A percentile compares a stretch with the other conserved stretches of the same genome.
These are phyloP conservation scores for Globisporangium takayamanum DNA, from an alignment of 352 stramenopile species.

Conservation along the genomic window DNA sequence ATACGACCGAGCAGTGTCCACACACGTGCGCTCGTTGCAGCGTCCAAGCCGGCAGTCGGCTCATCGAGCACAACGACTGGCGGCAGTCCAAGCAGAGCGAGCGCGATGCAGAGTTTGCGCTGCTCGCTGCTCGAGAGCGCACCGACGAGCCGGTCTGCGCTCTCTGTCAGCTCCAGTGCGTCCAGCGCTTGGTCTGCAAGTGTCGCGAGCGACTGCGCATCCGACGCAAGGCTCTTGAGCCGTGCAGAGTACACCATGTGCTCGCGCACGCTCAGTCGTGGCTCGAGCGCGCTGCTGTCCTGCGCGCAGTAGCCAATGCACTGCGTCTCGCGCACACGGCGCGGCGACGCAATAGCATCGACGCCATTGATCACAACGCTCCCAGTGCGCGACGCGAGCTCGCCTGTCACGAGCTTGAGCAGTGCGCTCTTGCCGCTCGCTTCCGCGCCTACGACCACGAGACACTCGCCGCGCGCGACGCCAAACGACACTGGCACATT, in stretches of 20 bases:
- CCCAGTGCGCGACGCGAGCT: slow-evolving; percentile 14
- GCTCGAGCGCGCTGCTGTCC: slow-evolving; percentile 15
- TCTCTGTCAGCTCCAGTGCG: not conserved
- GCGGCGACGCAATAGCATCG: slow-evolving; percentile 18
- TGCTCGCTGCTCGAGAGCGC: slow-evolving; percentile 5
- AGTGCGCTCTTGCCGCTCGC: slow-evolving; percentile 13
- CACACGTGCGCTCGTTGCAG: slow-evolving; percentile 3
- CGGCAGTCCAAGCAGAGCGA: slow-evolving; percentile 10
- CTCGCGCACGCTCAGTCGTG: slow-evolving; percentile 8
- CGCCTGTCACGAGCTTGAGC: slow-evolving; percentile 17
- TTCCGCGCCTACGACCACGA: slow-evolving; percentile 10
- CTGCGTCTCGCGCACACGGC: slow-evolving; percentile 9
- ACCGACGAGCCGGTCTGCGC: slow-evolving; percentile 6
- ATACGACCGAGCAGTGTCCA: slow-evolving; percentile 10
- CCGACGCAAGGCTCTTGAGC: not conserved
- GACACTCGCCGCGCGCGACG: slow-evolving; percentile 15
- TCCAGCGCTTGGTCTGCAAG: slow-evolving; percentile 5
- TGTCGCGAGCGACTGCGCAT: not conserved
- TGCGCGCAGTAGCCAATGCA: slow-evolving; percentile 78
- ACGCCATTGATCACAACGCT: slow-evolving; percentile 13
- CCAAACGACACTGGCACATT: slow-evolving; percentile 12
- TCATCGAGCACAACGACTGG: slow-evolving; percentile 17
- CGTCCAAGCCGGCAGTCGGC: slow-evolving; percentile 13
- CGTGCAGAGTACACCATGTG: slow-evolving; percentile 7
- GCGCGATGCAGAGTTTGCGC: slow-evolving; percentile 9